Base-by-base conservation (phyloP, 2,329 filamentous ascomycete species). In the Pestalotiopsis sp. region DNA sequence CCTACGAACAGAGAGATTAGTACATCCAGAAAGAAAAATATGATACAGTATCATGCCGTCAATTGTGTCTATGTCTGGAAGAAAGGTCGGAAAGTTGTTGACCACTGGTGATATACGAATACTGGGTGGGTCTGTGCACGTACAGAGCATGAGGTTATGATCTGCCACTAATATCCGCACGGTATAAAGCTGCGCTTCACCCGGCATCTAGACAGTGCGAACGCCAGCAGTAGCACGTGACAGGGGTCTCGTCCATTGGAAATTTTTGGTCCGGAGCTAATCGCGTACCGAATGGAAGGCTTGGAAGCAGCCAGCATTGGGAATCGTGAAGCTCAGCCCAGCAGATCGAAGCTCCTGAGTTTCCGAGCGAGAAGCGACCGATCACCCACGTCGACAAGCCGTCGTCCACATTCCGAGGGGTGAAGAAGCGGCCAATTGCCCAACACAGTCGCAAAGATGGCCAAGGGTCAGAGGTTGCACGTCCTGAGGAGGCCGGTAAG, bases 401-500 rank as follows among this genome's bases (percentile, higher is more conserved):
- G 17, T 52, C 20, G 45, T 52, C 20, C 17, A 20, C 45, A 23
- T 25, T 31, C 27, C 5, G 7, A 31, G 27, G 52, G 63, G 41
- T 57, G 25, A 23, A 14, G 4, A 45, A 31, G 17, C 13, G 45
- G 49, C 12, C 12, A 23, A 36, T 36, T 14, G 23, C 31, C 63
- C 14, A 12, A 13, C 11, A 23, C 17, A 66, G 11, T 27, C 20
- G 52, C 65, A 59, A 75, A 72, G 76, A n/a, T 86, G 88, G 76
- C 85, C 57, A 67, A 62, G 25, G 66, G 66, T 75, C 85, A 83
- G 77, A 88, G 89, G 78, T 92, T 90, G 75, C 90, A 93, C 82
- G 88, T 86, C 77, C 85, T 94, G 69, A 90, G 86, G 79, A 85
- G 87, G 77, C 85, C 89, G 72, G 91, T 93, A 84, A 78, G 89